Evolutionary conservation across 2,329 filamentous ascomycete genomes (phyloP).

Genomic region (Arthrobotrys sphaeroides): DNA sequence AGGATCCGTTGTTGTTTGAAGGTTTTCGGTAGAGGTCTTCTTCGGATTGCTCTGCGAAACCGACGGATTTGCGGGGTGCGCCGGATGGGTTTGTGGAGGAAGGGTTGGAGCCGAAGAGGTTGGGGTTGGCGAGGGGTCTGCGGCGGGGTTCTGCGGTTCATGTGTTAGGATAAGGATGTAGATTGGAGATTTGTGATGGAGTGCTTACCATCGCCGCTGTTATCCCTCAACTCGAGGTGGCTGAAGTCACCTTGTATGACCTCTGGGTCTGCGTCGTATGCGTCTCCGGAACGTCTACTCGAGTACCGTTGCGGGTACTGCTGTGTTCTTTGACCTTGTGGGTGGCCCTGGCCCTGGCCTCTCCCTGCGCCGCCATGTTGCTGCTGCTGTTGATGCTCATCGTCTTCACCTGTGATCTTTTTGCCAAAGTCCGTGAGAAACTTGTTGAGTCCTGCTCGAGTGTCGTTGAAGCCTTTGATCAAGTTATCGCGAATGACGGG

Average conservation of each 20-base stretch:
- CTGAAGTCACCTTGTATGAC: slow-evolving; percentile 90
- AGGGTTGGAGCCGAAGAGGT: slow-evolving; percentile 78
- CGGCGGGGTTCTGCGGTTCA: slow-evolving; percentile 66
- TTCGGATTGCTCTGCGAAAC: slow-evolving; percentile 65
- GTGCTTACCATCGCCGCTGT: slow-evolving; percentile 63
- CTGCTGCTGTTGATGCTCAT: slow-evolving; percentile 64
- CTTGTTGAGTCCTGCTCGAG: slow-evolving; percentile 88
- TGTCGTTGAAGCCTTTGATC: slow-evolving; percentile 92
- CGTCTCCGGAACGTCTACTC: slow-evolving; percentile 73
- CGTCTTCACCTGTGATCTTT: slow-evolving; percentile 86
- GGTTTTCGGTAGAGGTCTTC: slow-evolving; percentile 65
- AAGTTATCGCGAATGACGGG: slow-evolving; percentile 92
- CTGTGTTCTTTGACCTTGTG: slow-evolving; percentile 59
- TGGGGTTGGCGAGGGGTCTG: slow-evolving; percentile 77
- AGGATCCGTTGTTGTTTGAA: slow-evolving; percentile 62
- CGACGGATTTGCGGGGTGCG: slow-evolving; percentile 64
- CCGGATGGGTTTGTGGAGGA: slow-evolving; percentile 65
- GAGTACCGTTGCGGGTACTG: slow-evolving; percentile 72
- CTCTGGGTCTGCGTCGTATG: slow-evolving; percentile 93
- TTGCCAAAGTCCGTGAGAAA: slow-evolving; percentile 95
- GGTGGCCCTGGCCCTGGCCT: slow-evolving; percentile 58
- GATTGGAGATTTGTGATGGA: not conserved
- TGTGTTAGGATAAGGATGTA: slow-evolving; percentile 9
- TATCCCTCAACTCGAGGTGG: slow-evolving; percentile 70
- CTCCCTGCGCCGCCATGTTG: slow-evolving; percentile 54